Base-by-base conservation (phyloP, 2,329 filamentous ascomycete species). In the Passalora sequoiae region DNA sequence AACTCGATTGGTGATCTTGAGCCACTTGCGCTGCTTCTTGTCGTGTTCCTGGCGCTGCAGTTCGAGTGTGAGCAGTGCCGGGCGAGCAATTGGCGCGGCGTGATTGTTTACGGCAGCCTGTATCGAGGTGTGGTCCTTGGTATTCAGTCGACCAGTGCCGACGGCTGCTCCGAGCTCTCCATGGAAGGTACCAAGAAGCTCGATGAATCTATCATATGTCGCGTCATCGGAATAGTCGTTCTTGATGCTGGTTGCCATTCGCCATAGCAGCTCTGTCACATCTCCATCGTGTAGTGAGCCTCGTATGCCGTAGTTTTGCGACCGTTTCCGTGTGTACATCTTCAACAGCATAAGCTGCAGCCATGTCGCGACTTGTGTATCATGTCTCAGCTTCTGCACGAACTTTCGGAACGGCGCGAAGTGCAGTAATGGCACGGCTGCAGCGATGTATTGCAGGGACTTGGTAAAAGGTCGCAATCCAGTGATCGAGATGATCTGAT, bases 341-440 rank as follows among this genome's bases (percentile, higher is more conserved):
- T 62, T 62, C 30, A 54, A 49, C 17, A 61, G 49, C 19, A 55
- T 31, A 10, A 38, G 38, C 36, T 60, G 56, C 9, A 59, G 44
- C 40, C 47, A 51, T 30, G 36, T 40, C 3, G 33, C 39, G 7
- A 38, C 40, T 12, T 29, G 25, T 9, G 39, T 42, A 22, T 35
- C 22, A 21, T 30, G 38, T 19, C 31, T 33, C 28, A 72, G 63
- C 5, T 61, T 63, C 54, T 79, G 76, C 21, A 81, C 64, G 19
- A 80, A 64, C 29, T 73, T 65, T 47, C 77, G 71, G 56, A 83
- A 76, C 0, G 78, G 78, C n/a, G 69, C 71, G 46, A 81, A 69
- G 43, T 80, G 70, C 46, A 81, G 63, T 72, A 76, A 69, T 2
- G 75, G 72, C n/a, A 83, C 55, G 0, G 75, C 73, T 16, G 77